Base-by-base conservation (phyloP, 2,329 filamentous ascomycete species). In the Exserohilum turcica region DNA sequence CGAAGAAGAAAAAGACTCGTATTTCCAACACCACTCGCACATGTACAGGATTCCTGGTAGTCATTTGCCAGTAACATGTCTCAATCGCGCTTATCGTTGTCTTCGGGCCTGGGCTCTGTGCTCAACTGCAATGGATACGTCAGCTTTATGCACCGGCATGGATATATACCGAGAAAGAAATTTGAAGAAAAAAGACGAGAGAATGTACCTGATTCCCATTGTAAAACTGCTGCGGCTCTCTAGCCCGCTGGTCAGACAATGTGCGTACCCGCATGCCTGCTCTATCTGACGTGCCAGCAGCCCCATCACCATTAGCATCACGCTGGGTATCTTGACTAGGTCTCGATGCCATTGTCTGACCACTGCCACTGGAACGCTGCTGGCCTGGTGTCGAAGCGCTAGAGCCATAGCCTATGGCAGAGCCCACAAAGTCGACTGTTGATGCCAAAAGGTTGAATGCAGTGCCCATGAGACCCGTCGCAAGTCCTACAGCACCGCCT, bases 121-220 rank as follows among this genome's bases (percentile, higher is more conserved):
- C 50, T 53, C 33, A 53, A 43, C 50, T 48, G 15, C 28, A n/a
- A 21, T 12, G 16, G 4, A 43, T 18, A 35, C 15, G n/a, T 48
- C n/a, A 48, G 45, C 18, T 31, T 39, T 7, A 24, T 16, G 10
- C 15, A 4, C 38, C 32, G 16, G 6, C 38, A 27, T 16, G 13
- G 5, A 8, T n/a, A 18, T 16, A 4, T 42, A 7, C 15, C 12
- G 6, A 28, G 7, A 18, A 16, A 18, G 8, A n/a, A 12, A n/a
- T n/a, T n/a, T n/a, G n/a, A n/a, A n/a, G n/a, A n/a, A n/a, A n/a
- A n/a, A n/a, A n/a, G n/a, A n/a, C n/a, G n/a, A n/a, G n/a, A n/a
- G n/a, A n/a, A 77, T 84, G 75, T 79, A 92, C 90, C 71, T 90
- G 90, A 68, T 96, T 97, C 1, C 92, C 92, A 67, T 97, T 97